Conservation (phyloP, 1,284 basidiomycete genomes). For the Cronartium quercuum region DNA sequence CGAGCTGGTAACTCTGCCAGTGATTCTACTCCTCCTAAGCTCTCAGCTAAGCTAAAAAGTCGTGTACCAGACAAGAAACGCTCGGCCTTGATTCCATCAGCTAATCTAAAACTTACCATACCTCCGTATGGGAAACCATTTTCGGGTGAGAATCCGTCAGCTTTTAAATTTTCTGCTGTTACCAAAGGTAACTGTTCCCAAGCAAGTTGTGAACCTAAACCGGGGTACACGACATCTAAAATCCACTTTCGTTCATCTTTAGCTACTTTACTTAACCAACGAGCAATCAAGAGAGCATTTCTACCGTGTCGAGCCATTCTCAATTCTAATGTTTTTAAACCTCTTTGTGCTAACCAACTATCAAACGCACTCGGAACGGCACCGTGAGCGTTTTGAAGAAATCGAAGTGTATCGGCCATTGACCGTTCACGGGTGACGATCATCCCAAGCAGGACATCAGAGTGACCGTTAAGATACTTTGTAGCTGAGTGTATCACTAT, state of each 20-base stretch:
- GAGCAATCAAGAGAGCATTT: slow-evolving; percentile 72
- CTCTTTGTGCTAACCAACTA: slow-evolving; percentile 82
- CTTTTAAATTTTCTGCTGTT: slow-evolving; percentile 36
- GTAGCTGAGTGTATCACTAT: slow-evolving; percentile 62
- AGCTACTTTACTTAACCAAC: slow-evolving; percentile 55
- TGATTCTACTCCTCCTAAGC: slow-evolving; percentile 83
- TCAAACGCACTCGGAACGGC: slow-evolving; percentile 64
- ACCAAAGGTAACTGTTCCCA: slow-evolving; percentile 56
- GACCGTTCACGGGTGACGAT: slow-evolving; percentile 57
- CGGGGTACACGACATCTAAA: slow-evolving; percentile 78
- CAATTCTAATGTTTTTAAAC: slow-evolving; percentile 75
- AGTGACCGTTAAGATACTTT: slow-evolving; percentile 79
- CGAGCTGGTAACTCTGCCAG: slow-evolving; percentile 67
- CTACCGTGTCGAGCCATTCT: slow-evolving; percentile 79
- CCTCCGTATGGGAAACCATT: slow-evolving; percentile 64
- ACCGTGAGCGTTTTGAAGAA: slow-evolving; percentile 73
- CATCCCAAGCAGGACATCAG: slow-evolving; percentile 63
- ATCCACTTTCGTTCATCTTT: slow-evolving; percentile 55
- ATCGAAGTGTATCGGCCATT: slow-evolving; percentile 62
- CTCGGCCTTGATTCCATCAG: slow-evolving; percentile 54
- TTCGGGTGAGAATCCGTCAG: slow-evolving; percentile 65
- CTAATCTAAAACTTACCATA: slow-evolving; percentile 57
- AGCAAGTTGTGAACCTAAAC: slow-evolving; percentile 64
- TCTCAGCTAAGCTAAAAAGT: slow-evolving; percentile 81
- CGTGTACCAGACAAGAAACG: slow-evolving; percentile 64